These are phyloP conservation scores for Paecilomyces dactylethromorphus DNA, from an alignment of 2,329 filamentous ascomycete species.

Conservation along the genomic window DNA sequence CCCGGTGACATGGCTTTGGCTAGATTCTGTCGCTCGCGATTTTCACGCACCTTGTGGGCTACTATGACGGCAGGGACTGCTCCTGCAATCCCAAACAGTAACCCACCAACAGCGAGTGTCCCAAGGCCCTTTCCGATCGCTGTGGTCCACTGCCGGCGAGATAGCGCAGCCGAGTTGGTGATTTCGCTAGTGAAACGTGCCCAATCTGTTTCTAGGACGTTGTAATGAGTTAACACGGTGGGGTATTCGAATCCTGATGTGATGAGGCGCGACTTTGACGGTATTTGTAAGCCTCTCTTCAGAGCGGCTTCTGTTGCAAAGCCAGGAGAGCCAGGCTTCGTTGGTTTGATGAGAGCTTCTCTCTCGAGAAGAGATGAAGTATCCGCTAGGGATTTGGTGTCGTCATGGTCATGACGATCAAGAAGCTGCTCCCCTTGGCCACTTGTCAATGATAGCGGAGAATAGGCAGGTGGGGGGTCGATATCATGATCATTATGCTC, in stretches of 20 bases:
- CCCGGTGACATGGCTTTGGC: constrained; percentile 11
- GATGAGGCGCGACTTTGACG: constrained; percentile 15
- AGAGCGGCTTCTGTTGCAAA: constrained; percentile 13
- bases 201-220: constrained; percentile 18
- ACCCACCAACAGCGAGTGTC: constrained; percentile 19
- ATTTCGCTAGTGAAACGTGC: constrained; percentile 20
- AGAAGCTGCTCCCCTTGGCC: background rate
- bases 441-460: background rate
- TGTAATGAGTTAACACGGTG: constrained; percentile 13
- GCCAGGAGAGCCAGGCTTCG: constrained; percentile 10
- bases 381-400: constrained; percentile 1
- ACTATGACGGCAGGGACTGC: constrained; percentile 21
- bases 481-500: background rate
- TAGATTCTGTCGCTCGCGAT: constrained; percentile 20
- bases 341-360: constrained; percentile 8
- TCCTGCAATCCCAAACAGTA: constrained; percentile 24
- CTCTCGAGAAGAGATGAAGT: constrained; percentile 2
- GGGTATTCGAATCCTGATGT: constrained; percentile 27
- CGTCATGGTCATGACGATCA: background rate
- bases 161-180: constrained; percentile 18
- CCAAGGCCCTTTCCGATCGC: constrained; percentile 23
- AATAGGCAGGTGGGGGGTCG: background rate
- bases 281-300: constrained; percentile 22
- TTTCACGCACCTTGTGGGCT: constrained; percentile 10
- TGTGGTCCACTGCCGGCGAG: constrained; percentile 21